Base-by-base conservation (phyloP, 164 flowering plant species). In the Sedum album region DNA sequence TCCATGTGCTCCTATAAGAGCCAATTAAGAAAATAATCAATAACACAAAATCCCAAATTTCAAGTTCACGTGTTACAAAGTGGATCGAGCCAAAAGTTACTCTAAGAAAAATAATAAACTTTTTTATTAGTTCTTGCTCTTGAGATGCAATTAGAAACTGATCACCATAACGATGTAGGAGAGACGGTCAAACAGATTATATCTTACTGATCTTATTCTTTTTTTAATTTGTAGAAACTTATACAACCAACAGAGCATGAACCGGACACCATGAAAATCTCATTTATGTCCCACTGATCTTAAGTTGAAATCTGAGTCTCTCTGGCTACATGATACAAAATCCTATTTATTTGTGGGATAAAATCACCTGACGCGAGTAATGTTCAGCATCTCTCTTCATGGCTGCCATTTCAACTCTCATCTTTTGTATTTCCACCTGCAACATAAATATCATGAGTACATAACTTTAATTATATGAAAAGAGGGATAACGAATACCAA, bases 301-400 rank as follows among this genome's bases (percentile, higher is more conserved):
- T 55, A 55, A 8, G 60, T 31, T 55, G 60, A 13, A 23, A 55
- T 14, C 25, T 55, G 11, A 15, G 28, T 25, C 30, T 21, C 60
- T 55, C 25, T 23, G 14, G 28, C 13, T 21, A 23, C 28, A 23
- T 23, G 11, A 7, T 23, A 21, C 6, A 28, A 30, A 66, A 48
- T 51, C 25, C 26, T 63, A 39, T 35, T 31, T 68, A 66, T 26
- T 11, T 65, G 26, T 10, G 23, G 55, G 25, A 0, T 8, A 79
- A 28, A 75, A 97, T 66, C 51, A 77, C 99, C 90, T 90, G 96
- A 21, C 97, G 96, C 36, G 99, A 95, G 76, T 95, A 92, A 79
- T 95, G 98, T 73, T 95, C 99, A 23, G 99, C 99, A 82, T 95
- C 99, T 82, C 99, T 89, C 82, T 89, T 92, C 97, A 95, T 95